phyloP scores from a whole-genome alignment of 352 stramenopile species.

The Peronospora farinosa region DNA sequence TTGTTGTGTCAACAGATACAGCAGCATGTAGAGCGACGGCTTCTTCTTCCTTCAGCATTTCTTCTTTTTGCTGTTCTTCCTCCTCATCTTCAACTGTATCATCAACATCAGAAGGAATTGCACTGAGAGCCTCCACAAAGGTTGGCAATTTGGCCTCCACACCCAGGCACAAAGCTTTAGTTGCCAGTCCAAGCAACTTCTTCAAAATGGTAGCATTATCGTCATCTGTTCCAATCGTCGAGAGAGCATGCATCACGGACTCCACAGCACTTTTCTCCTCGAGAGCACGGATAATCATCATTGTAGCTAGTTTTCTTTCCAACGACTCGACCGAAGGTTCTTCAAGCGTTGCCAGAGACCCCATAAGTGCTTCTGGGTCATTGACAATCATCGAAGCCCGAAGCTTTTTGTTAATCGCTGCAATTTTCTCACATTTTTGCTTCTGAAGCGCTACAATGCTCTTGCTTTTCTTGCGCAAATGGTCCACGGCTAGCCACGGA shows the following conservation, averaged over 20 bases:
- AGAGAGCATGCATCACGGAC: constrained; percentile 36
- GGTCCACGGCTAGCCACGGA: constrained; percentile 48
- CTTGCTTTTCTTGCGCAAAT: constrained; percentile 37
- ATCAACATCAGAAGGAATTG: constrained; percentile 14
- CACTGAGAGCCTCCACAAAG: constrained; percentile 27
- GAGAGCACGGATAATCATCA: constrained; percentile 74
- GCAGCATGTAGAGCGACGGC: constrained; percentile 1
- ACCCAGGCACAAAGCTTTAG: constrained; percentile 50
- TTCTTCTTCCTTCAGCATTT: constrained; percentile 9
- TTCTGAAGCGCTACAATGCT: constrained; percentile 31
- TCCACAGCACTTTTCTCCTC: constrained; percentile 69
- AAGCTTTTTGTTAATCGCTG: constrained; percentile 45
- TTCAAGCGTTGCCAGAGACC: constrained; percentile 53
- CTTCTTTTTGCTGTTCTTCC: constrained; percentile 13
- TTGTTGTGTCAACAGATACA: constrained; percentile 29
- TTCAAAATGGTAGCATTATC: constrained; percentile 20
- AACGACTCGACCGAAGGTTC: constrained; percentile 59
- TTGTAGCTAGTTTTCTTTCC: constrained; percentile 69
- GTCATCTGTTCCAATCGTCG: constrained; percentile 23
- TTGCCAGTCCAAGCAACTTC: constrained; percentile 32
- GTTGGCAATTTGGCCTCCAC: constrained; percentile 49
- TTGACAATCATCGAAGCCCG: constrained; percentile 56
- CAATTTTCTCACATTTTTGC: constrained; percentile 35
- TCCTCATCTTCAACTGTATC: constrained; percentile 11
- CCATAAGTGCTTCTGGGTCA: constrained; percentile 65